Base-by-base conservation (phyloP, 805 yeast species). In the Candida qinlingensis region DNA sequence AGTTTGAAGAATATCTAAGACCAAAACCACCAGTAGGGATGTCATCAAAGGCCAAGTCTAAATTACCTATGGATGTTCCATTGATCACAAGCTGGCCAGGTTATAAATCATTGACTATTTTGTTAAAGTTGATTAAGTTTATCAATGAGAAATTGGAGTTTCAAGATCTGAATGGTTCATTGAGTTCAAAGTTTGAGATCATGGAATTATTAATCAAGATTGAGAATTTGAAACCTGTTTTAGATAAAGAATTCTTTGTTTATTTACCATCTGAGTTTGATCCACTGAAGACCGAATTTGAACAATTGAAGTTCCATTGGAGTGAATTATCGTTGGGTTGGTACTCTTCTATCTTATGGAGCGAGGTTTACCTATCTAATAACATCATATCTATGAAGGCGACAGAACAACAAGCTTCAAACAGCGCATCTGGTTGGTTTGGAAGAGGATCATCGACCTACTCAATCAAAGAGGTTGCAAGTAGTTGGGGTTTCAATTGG, bases 321-420 rank as follows among this genome's bases (percentile, higher is more conserved):
- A 75, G 78, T 37, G 68, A 68, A 46, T 59, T 73, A 27, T 80
- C 87, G 0, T 66, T 86, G 27, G 91, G 90, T 0, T 87, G 96
- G 96, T 87, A 87, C 63, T 72, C 76, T 37, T 75, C 85, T 5
- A 68, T 85, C 8, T 57, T 87, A 28, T 85, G 87, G 82, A 79
- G 82, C 2, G 66, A 70, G 33, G 73, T 85, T 0, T 85, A 73
- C 55, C 54, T 62, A 26, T 47, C 51, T 10, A 49, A 47, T n/a
- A 42, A 49, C 10, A 34, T 53, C 3, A 47, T 31, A 11, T 56
- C 55, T 9, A n/a, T 33, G 19, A 10, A 42, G 6, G 41, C 50
- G 2, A 33, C 28, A 2, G 41, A 47, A 13, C 47, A 37, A 19
- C 47, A 40, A 9, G 47, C 39, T 6, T 40, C 47, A 30, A 44